Evolutionary conservation across 2,329 filamentous ascomycete species (phyloP).

Genomic region (Sclerotinia nivalis): DNA sequence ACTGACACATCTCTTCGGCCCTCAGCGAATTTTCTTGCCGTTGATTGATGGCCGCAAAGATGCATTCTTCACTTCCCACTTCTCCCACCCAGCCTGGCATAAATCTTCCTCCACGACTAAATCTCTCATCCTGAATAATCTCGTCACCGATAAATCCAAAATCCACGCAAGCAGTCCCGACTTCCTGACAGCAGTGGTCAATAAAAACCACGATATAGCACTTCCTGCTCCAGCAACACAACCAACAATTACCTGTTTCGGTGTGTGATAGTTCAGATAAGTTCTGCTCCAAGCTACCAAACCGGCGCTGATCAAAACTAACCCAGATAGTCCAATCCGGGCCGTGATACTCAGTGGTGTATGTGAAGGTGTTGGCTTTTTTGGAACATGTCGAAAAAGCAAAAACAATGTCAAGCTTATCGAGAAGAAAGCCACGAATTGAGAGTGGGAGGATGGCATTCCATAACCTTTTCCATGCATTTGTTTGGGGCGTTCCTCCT

Average conservation of each 20-base stretch:
- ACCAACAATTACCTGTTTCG: slow-evolving; percentile 82
- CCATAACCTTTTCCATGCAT: slow-evolving; percentile 91
- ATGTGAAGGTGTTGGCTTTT: slow-evolving; percentile 44
- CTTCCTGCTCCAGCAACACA: slow-evolving; percentile 68
- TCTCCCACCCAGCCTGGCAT: slow-evolving; percentile 89
- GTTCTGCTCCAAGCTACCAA: slow-evolving; percentile 79
- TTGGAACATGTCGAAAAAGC: slow-evolving; percentile 72
- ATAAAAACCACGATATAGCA: slow-evolving; percentile 75
- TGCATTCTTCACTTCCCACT: slow-evolving; percentile 64
- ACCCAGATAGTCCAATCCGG: slow-evolving; percentile 55
- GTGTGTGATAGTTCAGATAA: slow-evolving; percentile 92
- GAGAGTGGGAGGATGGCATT: slow-evolving; percentile 94
- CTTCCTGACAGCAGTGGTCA: slow-evolving; percentile 66
- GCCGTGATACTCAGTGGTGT: slow-evolving; percentile 62
- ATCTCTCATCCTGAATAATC: slow-evolving; percentile 74
- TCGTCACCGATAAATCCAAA: slow-evolving; percentile 64
- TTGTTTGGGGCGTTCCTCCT: slow-evolving; percentile 83
- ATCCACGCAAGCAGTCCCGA: slow-evolving; percentile 71
- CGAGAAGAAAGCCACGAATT: slow-evolving; percentile 92
- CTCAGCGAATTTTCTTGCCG: slow-evolving; percentile 37
- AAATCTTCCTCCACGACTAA: slow-evolving; percentile 85
- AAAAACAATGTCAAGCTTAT: slow-evolving; percentile 83
- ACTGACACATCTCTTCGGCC: background rate
- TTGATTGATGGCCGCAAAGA: slow-evolving; percentile 41
- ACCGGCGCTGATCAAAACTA: slow-evolving; percentile 61